phyloP scores from a whole-genome alignment of 73 alveolate genomes.

The Paramecium biaurelia region DNA sequence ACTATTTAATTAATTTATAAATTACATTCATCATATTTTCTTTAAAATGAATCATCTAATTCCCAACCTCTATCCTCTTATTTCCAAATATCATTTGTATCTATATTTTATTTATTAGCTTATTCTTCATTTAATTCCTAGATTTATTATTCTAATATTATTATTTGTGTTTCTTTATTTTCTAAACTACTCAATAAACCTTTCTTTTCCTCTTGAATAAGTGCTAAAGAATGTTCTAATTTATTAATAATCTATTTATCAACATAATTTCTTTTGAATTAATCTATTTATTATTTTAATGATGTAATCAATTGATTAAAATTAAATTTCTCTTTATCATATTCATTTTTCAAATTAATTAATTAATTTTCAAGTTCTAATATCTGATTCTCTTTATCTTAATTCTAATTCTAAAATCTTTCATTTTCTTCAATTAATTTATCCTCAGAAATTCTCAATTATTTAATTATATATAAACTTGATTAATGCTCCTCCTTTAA shows the following conservation, averaged over 20 bases:
- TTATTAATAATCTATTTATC: background rate
- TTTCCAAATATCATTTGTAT: background rate
- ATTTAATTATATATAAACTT: background rate
- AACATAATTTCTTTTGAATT: background rate
- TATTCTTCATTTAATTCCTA: background rate
- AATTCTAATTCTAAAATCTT: background rate
- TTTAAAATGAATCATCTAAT: background rate
- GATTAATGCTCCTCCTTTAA: background rate
- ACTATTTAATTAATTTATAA: background rate
- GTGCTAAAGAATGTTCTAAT: background rate
- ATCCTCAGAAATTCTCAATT: background rate
- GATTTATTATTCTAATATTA: background rate
- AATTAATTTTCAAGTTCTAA: background rate
- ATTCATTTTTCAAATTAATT: background rate
- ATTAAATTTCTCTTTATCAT: background rate
- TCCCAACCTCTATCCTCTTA: slow-evolving; percentile 7
- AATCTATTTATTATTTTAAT: background rate
- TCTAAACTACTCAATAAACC: background rate
- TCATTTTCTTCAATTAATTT: background rate
- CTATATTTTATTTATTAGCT: background rate
- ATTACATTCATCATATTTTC: slow-evolving; percentile 15
- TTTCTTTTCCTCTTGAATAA: background rate
- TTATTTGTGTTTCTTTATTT: background rate
- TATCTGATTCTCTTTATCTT: background rate
- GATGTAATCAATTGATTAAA: background rate